These are phyloP conservation scores for Fusarium euwallaceae DNA, from an alignment of 2,329 filamentous ascomycete species.

Conservation along the genomic window DNA sequence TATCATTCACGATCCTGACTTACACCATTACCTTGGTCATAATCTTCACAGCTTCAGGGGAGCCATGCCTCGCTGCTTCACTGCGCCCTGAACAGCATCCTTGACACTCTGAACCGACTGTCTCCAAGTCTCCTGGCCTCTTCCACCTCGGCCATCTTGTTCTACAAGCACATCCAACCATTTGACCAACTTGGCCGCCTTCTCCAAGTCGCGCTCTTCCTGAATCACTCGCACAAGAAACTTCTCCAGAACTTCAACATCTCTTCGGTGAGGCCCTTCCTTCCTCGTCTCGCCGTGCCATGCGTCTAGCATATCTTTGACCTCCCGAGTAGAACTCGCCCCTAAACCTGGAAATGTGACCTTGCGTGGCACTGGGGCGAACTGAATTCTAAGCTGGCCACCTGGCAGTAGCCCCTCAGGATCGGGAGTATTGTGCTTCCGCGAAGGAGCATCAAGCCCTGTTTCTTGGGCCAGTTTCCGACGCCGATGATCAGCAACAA, in stretches of 20 bases:
- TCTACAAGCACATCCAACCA: slow-evolving; percentile 75
- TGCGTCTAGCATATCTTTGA: slow-evolving; percentile 79
- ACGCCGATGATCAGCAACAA: slow-evolving; percentile 77
- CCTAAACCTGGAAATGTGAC: slow-evolving; percentile 60
- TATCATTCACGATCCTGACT: neutral
- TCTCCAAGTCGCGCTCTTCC: slow-evolving; percentile 83
- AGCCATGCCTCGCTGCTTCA: slow-evolving; percentile 68
- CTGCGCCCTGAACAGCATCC: slow-evolving; percentile 66
- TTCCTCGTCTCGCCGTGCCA: slow-evolving; percentile 81
- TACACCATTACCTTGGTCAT: neutral
- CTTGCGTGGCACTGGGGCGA: slow-evolving; percentile 61
- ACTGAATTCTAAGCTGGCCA: slow-evolving; percentile 60
- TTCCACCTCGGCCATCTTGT: slow-evolving; percentile 55
- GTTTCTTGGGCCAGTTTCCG: slow-evolving; percentile 70
- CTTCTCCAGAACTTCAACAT: slow-evolving; percentile 79
- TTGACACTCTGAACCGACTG: slow-evolving; percentile 60
- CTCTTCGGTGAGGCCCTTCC: slow-evolving; percentile 83
- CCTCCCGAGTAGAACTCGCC: slow-evolving; percentile 64
- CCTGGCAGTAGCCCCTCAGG: slow-evolving; percentile 44
- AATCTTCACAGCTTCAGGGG: slow-evolving; percentile 61
- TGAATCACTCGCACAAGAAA: slow-evolving; percentile 80
- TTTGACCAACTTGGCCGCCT: slow-evolving; percentile 76
- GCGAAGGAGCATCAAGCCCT: slow-evolving; percentile 58
- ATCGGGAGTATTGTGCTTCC: slow-evolving; percentile 43
- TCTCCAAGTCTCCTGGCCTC: slow-evolving; percentile 61